phyloP scores from a whole-genome alignment of 345 rosid species.

The Brassica carinata region DNA sequence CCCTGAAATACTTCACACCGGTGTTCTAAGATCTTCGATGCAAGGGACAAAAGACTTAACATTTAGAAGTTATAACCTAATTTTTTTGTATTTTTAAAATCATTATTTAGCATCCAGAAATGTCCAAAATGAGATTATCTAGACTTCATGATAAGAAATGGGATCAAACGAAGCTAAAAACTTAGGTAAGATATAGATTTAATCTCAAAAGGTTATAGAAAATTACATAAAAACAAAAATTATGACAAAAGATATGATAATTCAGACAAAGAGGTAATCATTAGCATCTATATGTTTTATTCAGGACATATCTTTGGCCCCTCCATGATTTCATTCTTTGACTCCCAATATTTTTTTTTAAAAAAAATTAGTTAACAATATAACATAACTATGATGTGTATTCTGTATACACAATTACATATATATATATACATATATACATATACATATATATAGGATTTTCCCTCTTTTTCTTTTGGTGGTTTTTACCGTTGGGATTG shows the following conservation, averaged over 20 bases:
- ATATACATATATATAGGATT: not conserved
- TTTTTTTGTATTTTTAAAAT: not conserved
- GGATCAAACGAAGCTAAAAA: not conserved
- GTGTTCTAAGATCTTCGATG: not conserved
- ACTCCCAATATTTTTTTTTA: constrained; percentile 31
- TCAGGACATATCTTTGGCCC: constrained; percentile 45
- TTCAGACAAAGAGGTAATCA: constrained; percentile 48
- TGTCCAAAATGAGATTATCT: not conserved
- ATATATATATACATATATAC: too few relatives aligned
- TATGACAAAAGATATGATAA: not conserved
- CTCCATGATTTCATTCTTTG: constrained; percentile 47
- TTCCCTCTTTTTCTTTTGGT: not conserved
- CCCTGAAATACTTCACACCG: not conserved
- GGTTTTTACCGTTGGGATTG: constrained; percentile 24
- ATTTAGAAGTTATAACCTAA: not conserved
- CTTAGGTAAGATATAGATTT: not conserved
- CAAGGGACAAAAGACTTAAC: too few relatives aligned
- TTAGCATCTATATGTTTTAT: constrained; percentile 46
- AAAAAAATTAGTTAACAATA: not conserved
- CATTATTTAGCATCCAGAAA: not conserved
- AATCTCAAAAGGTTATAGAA: not conserved
- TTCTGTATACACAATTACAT: not conserved
- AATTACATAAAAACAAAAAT: not conserved
- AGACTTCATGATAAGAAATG: not conserved
- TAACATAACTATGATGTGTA: constrained; percentile 13